Percentiles rank a stretch among this genome's conserved stretches.
These are phyloP conservation scores for Penstemon davidsonii DNA, from an alignment of 257 asterid species.

Conservation along the genomic window DNA sequence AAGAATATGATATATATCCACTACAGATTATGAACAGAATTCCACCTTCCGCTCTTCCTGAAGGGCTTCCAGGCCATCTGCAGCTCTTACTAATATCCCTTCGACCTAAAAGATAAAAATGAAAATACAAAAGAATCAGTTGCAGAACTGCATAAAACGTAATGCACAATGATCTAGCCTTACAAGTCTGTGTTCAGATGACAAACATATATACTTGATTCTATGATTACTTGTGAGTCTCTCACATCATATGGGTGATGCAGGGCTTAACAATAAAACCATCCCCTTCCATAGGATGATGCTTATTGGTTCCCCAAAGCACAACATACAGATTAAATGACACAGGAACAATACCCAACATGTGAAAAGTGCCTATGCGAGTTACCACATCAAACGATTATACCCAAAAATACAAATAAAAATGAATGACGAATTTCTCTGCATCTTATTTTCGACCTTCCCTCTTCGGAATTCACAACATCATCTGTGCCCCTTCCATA, in stretches of 20 bases:
- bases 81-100: constrained; percentile 84
- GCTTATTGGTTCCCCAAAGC: constrained; percentile 7
- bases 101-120: constrained; percentile 57
- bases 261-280: not conserved
- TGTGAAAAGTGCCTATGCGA: not conserved
- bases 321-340: not conserved
- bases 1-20: constrained; percentile 4
- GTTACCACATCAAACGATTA: not conserved
- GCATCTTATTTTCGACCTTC: constrained; percentile 4
- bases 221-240: not conserved
- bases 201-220: constrained; percentile 4
- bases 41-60: constrained; percentile 92
- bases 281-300: not conserved
- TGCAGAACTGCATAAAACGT: not conserved
- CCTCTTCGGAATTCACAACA: not conserved
- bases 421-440: not conserved
- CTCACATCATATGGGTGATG: not conserved
- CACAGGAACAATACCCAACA: not conserved
- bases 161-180: not conserved
- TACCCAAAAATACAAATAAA: not conserved
- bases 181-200: not conserved
- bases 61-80: constrained; percentile 73
- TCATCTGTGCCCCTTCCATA: not conserved
- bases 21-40: constrained; percentile 24
- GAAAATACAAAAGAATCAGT: constrained; percentile 11